These are phyloP conservation scores for Nakaseomyces uthaithaninus DNA, from an alignment of 1,139 yeast genomes.

Conservation along the genomic window DNA sequence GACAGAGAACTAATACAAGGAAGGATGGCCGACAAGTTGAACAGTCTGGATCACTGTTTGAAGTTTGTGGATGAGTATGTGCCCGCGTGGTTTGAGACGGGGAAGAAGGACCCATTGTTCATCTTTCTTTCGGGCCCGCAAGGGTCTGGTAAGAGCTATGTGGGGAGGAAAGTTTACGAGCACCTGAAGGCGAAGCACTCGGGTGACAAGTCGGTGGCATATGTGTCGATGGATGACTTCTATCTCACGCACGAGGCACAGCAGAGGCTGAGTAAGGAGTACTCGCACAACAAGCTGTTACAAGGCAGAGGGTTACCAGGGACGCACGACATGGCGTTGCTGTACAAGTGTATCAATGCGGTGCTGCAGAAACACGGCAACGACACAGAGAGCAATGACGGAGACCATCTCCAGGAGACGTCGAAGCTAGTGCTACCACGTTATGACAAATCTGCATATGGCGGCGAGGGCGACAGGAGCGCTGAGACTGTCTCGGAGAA, in stretches of 20 bases:
- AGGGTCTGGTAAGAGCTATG: conserved; percentile 83
- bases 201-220: conserved; percentile 36
- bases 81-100: conserved; percentile 20
- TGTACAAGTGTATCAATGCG: conserved; percentile 26
- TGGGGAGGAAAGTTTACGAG: conserved; percentile 37
- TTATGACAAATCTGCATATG: conserved; percentile 68
- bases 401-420: conserved; percentile 4
- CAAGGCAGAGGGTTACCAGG: conserved; percentile 90
- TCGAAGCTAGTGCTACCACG: conserved; percentile 40
- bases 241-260: conserved; percentile 65
- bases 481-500: conserved; percentile 29
- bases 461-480: conserved; percentile 74
- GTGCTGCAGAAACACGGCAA: conserved; percentile 21
- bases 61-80: conserved; percentile 21
- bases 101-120: conserved; percentile 39
- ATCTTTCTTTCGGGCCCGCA: conserved; percentile 83
- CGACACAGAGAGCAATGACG: conserved; percentile 10
- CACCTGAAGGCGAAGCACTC: conserved; percentile 36
- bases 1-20: no score
- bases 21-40: conserved; percentile 2
- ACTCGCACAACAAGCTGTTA: conserved; percentile 46
- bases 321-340: conserved; percentile 62
- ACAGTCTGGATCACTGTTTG: conserved; percentile 12
- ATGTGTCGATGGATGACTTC: conserved; percentile 78
- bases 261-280: conserved; percentile 33